phyloP scores from a whole-genome alignment of 139 green algal genomes.

The Chlamydomonas sphaeroides region DNA sequence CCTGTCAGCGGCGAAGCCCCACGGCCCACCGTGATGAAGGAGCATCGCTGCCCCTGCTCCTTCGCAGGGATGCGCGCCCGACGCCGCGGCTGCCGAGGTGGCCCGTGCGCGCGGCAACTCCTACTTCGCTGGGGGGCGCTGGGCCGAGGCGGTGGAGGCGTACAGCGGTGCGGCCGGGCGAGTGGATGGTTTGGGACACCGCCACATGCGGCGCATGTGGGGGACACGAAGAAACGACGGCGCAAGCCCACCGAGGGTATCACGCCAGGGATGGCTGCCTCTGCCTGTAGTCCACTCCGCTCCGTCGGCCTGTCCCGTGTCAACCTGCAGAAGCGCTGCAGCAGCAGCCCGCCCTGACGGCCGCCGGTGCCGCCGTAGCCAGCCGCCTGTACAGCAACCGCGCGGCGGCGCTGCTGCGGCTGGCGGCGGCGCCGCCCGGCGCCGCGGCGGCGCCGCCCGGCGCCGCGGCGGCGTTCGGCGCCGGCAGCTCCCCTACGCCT shows the following conservation, averaged over 20 bases:
- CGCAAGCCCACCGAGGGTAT: no score
- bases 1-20: no score
- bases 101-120: background rate
- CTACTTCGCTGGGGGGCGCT: background rate
- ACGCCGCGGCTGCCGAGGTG: background rate
- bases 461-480: background rate
- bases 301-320: no score
- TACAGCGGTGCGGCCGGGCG: constrained; percentile 18
- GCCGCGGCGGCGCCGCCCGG: no score
- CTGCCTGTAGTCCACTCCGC: no score
- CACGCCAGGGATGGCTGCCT: no score
- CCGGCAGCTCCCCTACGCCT: no score
- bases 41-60: no score
- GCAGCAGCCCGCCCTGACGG: background rate
- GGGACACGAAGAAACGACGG: no score
- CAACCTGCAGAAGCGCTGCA: background rate
- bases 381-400: constrained; percentile 17
- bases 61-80: constrained; percentile 7
- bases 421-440: background rate
- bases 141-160: background rate
- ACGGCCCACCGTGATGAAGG: no score
- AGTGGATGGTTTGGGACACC: no score
- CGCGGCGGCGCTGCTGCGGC: background rate
- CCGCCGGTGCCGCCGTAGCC: background rate
- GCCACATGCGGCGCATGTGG: no score